phyloP scores from a whole-genome alignment of 1,139 yeast species.

The Suhomyces bokatorum region DNA sequence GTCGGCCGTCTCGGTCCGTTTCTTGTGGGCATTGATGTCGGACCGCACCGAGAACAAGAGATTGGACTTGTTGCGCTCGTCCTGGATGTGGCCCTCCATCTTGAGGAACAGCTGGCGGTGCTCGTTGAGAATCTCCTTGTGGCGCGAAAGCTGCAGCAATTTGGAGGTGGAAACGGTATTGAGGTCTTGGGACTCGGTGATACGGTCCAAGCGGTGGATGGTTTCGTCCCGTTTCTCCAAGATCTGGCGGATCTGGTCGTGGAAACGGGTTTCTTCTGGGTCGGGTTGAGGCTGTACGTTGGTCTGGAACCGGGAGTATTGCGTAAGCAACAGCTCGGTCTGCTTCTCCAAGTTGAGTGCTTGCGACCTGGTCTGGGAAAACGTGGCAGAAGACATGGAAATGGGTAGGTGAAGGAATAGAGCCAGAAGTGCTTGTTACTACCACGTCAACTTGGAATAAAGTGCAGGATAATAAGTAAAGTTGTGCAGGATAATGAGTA shows the following conservation, averaged over 20 bases:
- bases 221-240: slow-evolving; percentile 37
- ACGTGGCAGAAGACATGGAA: slow-evolving; percentile 39
- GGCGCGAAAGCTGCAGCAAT: slow-evolving; percentile 79
- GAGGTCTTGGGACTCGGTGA: slow-evolving; percentile 54
- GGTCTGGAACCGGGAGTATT: slow-evolving; percentile 35
- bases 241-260: slow-evolving; percentile 49
- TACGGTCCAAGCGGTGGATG: slow-evolving; percentile 36
- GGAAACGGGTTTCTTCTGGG: slow-evolving; percentile 70
- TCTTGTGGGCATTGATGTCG: slow-evolving; percentile 66
- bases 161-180: slow-evolving; percentile 64
- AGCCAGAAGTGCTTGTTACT: neutral
- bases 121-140: slow-evolving; percentile 71
- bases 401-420: neutral
- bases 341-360: slow-evolving; percentile 44
- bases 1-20: slow-evolving; percentile 30
- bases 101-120: slow-evolving; percentile 65
- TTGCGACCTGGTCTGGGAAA: slow-evolving; percentile 41
- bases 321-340: slow-evolving; percentile 40
- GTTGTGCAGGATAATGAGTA: too few relatives aligned
- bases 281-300: slow-evolving; percentile 25
- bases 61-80: slow-evolving; percentile 75
- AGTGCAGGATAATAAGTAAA: too few relatives aligned
- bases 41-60: slow-evolving; percentile 72
- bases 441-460: slow-evolving; percentile 8
- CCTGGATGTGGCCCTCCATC: slow-evolving; percentile 59